Evolutionary conservation across 1,139 yeast species (phyloP).

Genomic region (Sugiyamaella neomexicana): DNA sequence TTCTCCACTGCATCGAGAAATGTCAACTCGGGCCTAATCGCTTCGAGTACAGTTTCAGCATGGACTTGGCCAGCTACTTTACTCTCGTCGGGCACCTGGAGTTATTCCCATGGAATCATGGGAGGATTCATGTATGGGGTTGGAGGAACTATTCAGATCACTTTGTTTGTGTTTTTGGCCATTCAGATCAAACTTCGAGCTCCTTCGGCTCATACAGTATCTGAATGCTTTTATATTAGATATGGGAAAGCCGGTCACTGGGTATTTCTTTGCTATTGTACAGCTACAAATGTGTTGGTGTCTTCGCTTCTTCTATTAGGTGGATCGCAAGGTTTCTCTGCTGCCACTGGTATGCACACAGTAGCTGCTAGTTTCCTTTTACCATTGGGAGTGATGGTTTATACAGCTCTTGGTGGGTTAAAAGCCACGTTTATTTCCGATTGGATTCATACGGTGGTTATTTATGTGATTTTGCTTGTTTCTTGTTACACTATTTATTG

Average conservation of each 20-base stretch:
- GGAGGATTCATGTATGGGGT: slow-evolving; percentile 74
- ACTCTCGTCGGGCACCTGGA: slow-evolving; percentile 71
- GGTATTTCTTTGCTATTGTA: slow-evolving; percentile 52
- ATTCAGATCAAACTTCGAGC: slow-evolving; percentile 50
- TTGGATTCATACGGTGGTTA: slow-evolving; percentile 43
- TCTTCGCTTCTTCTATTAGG: slow-evolving; percentile 60
- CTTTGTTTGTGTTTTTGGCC: slow-evolving; percentile 64
- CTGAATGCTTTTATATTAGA: slow-evolving; percentile 63
- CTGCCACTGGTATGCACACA: slow-evolving; percentile 50
- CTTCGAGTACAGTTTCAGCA: slow-evolving; percentile 82
- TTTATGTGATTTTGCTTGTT: slow-evolving; percentile 38
- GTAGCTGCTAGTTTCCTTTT: slow-evolving; percentile 52
- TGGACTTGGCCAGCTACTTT: slow-evolving; percentile 95
- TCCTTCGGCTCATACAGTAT: slow-evolving; percentile 60
- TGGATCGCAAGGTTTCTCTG: slow-evolving; percentile 71
- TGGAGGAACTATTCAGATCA: slow-evolving; percentile 69
- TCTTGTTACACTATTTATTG: slow-evolving; percentile 48
- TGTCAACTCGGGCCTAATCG: slow-evolving; percentile 74
- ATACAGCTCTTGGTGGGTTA: slow-evolving; percentile 54
- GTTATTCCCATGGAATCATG: slow-evolving; percentile 70
- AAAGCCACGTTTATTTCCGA: slow-evolving; percentile 52
- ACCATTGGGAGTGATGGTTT: slow-evolving; percentile 55
- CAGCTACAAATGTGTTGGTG: slow-evolving; percentile 62
- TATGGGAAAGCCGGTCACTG: slow-evolving; percentile 69
- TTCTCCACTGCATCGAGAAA: slow-evolving; percentile 85